Evolutionary conservation across 2,329 filamentous ascomycete genomes (phyloP).

Genomic region (Trichoderma asperellum): DNA sequence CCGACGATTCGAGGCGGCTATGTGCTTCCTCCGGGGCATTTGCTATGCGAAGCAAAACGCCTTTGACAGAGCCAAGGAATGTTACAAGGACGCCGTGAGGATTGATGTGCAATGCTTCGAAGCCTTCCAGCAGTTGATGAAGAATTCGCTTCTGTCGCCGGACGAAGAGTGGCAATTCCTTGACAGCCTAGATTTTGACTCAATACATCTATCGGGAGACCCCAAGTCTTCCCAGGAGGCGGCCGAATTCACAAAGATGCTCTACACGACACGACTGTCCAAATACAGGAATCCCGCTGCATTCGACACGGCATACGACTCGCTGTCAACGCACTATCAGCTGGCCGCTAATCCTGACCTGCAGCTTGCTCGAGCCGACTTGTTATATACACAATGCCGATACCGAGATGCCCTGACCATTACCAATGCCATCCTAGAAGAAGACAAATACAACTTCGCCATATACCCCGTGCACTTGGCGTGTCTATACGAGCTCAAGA

Average conservation of each 20-base stretch:
- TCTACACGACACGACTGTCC: slow-evolving; percentile 92
- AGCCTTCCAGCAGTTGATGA: slow-evolving; percentile 96
- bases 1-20: slow-evolving; percentile 88
- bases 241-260: slow-evolving; percentile 90
- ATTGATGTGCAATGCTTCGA: slow-evolving; percentile 99
- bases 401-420: slow-evolving; percentile 85
- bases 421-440: slow-evolving; percentile 78
- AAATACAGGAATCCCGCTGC: slow-evolving; percentile 89
- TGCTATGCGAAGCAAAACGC: slow-evolving; percentile 98
- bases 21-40: slow-evolving; percentile 92
- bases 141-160: slow-evolving; percentile 88
- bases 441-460: slow-evolving; percentile 86
- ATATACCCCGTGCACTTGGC: slow-evolving; percentile 91
- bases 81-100: slow-evolving; percentile 94
- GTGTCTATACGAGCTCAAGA: slow-evolving; percentile 82
- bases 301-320: slow-evolving; percentile 85
- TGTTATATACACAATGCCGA: slow-evolving; percentile 91
- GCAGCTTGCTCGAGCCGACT: slow-evolving; percentile 84
- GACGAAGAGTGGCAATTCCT: slow-evolving; percentile 90
- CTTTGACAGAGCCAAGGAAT: slow-evolving; percentile 95
- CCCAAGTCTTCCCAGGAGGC: slow-evolving; percentile 70
- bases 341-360: slow-evolving; percentile 86
- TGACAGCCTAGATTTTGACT: slow-evolving; percentile 87
- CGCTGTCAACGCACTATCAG: slow-evolving; percentile 90
- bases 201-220: slow-evolving; percentile 69